Base-by-base conservation (phyloP, 345 rosid species). In the Acer saccharum region DNA sequence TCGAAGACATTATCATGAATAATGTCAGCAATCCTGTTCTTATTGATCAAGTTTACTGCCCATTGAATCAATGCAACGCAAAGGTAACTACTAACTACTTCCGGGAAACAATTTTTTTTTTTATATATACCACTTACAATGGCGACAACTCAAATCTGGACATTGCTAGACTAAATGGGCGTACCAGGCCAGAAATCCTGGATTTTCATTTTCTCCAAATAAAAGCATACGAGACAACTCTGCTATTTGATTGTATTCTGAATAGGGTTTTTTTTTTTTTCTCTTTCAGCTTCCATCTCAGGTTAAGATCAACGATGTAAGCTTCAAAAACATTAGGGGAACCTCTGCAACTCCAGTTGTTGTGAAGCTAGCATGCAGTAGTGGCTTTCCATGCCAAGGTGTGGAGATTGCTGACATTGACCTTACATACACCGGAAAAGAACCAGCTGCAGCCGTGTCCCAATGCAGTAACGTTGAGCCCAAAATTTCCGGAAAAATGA, bases 41-140 rank as follows among this genome's bases (percentile, higher is more conserved):
- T 50, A 71, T 92, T 23, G 90, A 92, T 76, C 92, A 90, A 73
- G 46, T 4, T 13, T 88, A 90, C n/a, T 87, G 91, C 69, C 88
- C 88, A 5, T 73, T 69, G n/a, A 77, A 72, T 50, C 43, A 76
- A 9, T 90, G 93, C 86, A 55, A 83, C 9, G 41, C 57, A 12
- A 77, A 79, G 90, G 88, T 35, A 35, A 35, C 39, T 4, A 35
- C 39, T 35, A 35, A 35, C 39, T 35, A 35, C 39, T 35, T 35
- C 39, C 0, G 6, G 0, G 39, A 35, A 35, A 35, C 6, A 4
- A 35, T 5, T 41, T 41, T 4, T 7, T 7, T 8, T 7, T 43
- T 7, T 43, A 0, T 43, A 8, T 43, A 8, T 43, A 43, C 1
- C 11, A 43, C 46, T 9, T 43, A 2, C 46, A 9, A 9, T 8